A percentile compares a stretch with the other conserved stretches of the same genome.
Evolutionary conservation across 768 basidiomycete genomes (phyloP).

Genomic region (Lactarius trivialis): DNA sequence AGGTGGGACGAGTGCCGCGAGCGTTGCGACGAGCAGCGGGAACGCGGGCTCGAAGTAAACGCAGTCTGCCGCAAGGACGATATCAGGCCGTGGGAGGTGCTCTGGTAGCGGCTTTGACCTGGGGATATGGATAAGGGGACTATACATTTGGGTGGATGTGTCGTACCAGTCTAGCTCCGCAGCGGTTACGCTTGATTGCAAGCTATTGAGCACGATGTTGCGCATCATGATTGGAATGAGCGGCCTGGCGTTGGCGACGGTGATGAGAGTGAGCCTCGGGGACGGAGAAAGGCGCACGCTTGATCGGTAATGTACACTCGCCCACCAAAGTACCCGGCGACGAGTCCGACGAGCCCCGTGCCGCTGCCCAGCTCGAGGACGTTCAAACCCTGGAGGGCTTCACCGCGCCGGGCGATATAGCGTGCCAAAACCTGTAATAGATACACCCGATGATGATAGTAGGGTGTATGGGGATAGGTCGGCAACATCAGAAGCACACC

Average conservation of each 20-base stretch:
- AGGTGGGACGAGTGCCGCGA: slow-evolving; percentile 49
- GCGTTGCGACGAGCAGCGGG: slow-evolving; percentile 75
- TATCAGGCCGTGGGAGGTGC: slow-evolving; percentile 43
- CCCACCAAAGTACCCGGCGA: slow-evolving; percentile 62
- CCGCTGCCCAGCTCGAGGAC: slow-evolving; percentile 86
- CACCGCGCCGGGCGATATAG: slow-evolving; percentile 59
- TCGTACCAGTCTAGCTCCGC: slow-evolving; percentile 78
- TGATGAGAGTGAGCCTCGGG: neutral
- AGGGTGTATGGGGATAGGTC: neutral
- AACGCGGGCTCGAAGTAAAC: slow-evolving; percentile 95
- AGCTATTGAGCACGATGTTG: slow-evolving; percentile 64
- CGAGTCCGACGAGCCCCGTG: slow-evolving; percentile 88
- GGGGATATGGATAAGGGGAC: neutral
- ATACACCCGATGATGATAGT: neutral
- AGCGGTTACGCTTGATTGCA: slow-evolving; percentile 46
- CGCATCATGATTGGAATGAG: slow-evolving; percentile 71
- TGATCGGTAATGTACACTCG: slow-evolving; percentile 83
- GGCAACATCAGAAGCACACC: slow-evolving; percentile 37
- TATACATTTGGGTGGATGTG: neutral
- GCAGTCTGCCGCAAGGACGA: slow-evolving; percentile 89
- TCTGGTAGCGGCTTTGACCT: slow-evolving; percentile 63
- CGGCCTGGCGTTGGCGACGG: slow-evolving; percentile 39
- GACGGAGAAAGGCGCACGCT: slow-evolving; percentile 48
- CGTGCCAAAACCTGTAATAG: slow-evolving; percentile 61
- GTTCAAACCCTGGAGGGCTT: slow-evolving; percentile 45